These are phyloP conservation scores for Exophiala xenobiotica DNA, from an alignment of 2,329 filamentous ascomycete species.

Conservation along the genomic window DNA sequence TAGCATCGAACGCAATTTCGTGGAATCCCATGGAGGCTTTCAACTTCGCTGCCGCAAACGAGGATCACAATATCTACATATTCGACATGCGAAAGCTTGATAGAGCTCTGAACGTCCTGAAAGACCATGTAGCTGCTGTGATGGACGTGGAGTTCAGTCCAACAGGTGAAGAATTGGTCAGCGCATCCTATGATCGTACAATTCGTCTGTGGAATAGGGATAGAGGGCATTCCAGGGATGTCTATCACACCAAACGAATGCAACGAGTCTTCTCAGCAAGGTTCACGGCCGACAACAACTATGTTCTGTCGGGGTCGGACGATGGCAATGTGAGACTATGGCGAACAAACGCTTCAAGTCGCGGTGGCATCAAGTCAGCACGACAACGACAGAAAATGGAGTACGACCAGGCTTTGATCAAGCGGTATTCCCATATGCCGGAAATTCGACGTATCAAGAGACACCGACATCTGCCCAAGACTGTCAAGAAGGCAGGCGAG, in stretches of 20 bases:
- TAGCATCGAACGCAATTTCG: slow-evolving; percentile 77
- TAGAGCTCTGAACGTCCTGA: slow-evolving; percentile 82
- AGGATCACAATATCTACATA: slow-evolving; percentile 89
- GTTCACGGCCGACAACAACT: slow-evolving; percentile 87
- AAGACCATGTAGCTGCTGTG: slow-evolving; percentile 85
- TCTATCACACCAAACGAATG: slow-evolving; percentile 98
- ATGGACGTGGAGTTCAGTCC: slow-evolving; percentile 97
- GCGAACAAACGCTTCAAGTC: slow-evolving; percentile 79
- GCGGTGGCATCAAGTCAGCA: slow-evolving; percentile 81
- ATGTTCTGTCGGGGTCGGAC: slow-evolving; percentile 85
- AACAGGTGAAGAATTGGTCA: slow-evolving; percentile 89
- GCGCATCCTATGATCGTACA: slow-evolving; percentile 83
- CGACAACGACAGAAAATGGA: slow-evolving; percentile 84
- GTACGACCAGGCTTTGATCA: slow-evolving; percentile 81
- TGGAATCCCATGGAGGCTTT: slow-evolving; percentile 98
- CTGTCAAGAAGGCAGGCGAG: slow-evolving; percentile 91
- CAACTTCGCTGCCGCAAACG: slow-evolving; percentile 88
- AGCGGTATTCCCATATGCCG: slow-evolving; percentile 91
- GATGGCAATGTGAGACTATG: slow-evolving; percentile 90
- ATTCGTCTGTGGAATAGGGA: slow-evolving; percentile 80
- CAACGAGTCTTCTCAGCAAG: slow-evolving; percentile 83
- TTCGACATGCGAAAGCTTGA: slow-evolving; percentile 94
- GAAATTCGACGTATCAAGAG: slow-evolving; percentile 87
- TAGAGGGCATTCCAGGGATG: slow-evolving; percentile 80
- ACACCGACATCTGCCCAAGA: slow-evolving; percentile 87